phyloP scores from a whole-genome alignment of 2,329 filamentous ascomycete genomes.

The Piedraia hortae region DNA sequence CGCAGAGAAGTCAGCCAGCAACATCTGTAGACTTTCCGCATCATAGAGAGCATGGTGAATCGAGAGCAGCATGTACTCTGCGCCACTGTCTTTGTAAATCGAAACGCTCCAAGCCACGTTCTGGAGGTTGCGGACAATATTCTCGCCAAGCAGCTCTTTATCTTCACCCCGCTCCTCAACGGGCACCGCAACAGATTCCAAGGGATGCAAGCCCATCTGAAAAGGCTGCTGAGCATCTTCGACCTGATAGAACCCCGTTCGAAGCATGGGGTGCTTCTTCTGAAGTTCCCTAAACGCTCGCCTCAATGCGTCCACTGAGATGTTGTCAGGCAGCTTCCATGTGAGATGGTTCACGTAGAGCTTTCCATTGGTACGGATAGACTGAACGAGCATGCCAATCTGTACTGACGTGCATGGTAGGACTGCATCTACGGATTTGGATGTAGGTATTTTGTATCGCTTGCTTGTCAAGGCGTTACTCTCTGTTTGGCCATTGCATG shows the following conservation, averaged over 20 bases:
- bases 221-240: constrained; percentile 35
- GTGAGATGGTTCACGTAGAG: constrained; percentile 52
- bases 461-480: background rate
- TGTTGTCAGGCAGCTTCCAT: constrained; percentile 20
- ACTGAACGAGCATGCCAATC: constrained; percentile 51
- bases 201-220: constrained; percentile 40
- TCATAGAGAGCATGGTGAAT: constrained; percentile 72
- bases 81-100: constrained; percentile 15
- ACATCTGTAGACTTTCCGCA: constrained; percentile 38
- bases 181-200: constrained; percentile 3
- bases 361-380: constrained; percentile 33
- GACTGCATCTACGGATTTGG: constrained; percentile 24
- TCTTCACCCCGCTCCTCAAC: background rate
- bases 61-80: constrained; percentile 19
- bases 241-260: constrained; percentile 42
- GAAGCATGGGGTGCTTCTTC: constrained; percentile 38
- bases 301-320: constrained; percentile 19
- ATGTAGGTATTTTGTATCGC: constrained; percentile 13
- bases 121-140: constrained; percentile 5
- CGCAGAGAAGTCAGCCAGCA: constrained; percentile 35
- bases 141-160: constrained; percentile 2
- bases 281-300: constrained; percentile 32
- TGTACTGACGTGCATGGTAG: constrained; percentile 61
- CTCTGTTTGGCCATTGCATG: too few species aligned
- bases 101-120: constrained; percentile 34